These are phyloP conservation scores for Dicorynia guianensis DNA, from an alignment of 306 rosid species.

Conservation along the genomic window DNA sequence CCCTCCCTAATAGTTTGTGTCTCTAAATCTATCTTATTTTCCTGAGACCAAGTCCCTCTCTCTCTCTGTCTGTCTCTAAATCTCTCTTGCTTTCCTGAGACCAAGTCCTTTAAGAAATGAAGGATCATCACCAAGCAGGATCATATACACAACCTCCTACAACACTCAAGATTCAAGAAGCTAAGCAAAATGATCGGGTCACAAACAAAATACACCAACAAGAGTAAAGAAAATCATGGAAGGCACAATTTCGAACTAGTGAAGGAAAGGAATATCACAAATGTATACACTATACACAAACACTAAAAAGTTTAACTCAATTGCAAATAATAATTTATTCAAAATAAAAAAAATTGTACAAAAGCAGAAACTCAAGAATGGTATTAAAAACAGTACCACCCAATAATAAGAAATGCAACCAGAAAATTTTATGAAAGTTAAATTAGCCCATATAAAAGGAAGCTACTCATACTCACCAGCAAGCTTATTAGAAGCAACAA, in stretches of 20 bases:
- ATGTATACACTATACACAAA: too few species aligned
- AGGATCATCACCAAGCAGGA: neutral
- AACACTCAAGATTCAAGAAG: neutral
- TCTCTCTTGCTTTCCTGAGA: too few species aligned
- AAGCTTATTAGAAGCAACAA: conserved; percentile 55
- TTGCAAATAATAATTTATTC: neutral
- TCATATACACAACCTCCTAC: neutral
- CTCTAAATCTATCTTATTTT: too few species aligned
- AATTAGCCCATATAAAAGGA: neutral
- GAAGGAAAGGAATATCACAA: too few species aligned
- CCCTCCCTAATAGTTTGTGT: too few species aligned
- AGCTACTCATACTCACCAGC: conserved; percentile 62
- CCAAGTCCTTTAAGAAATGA: neutral
- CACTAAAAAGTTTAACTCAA: too few species aligned
- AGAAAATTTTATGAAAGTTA: conserved; percentile 3
- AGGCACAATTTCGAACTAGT: neutral
- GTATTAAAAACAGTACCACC: neutral
- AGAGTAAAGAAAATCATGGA: neutral
- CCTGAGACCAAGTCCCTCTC: too few species aligned
- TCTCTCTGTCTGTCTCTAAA: too few species aligned
- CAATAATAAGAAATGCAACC: conserved; percentile 7
- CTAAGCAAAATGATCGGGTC: neutral
- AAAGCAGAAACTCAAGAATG: neutral
- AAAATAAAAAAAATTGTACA: conserved; percentile 5
- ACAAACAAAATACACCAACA: neutral